Conservation (phyloP, 257 asterid genomes). For the Solanum sitiens region DNA sequence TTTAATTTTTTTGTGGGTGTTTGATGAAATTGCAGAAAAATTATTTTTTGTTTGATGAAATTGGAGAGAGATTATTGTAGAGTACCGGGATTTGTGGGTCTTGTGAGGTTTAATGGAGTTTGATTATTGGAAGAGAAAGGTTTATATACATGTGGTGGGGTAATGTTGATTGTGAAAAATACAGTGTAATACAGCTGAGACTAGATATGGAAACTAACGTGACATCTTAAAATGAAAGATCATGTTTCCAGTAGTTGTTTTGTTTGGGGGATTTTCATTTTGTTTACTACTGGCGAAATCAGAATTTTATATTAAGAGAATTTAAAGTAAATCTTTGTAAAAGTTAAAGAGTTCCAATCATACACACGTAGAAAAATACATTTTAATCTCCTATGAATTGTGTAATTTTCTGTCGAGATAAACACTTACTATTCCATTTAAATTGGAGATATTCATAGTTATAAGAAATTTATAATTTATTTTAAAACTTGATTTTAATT, state of each 20-base stretch:
- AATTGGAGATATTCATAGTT: neutral
- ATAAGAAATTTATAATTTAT: no score
- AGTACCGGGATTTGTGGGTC: neutral
- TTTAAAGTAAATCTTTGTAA: no score
- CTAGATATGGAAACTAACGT: neutral
- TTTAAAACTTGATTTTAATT: no score
- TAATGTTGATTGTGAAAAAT: neutral
- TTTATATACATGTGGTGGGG: neutral
- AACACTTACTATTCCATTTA: neutral
- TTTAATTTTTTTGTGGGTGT: neutral
- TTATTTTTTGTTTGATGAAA: neutral
- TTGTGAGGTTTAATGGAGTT: neutral
- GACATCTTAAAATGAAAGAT: neutral
- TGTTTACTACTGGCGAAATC: no score
- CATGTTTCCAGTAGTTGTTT: neutral
- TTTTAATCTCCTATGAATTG: neutral
- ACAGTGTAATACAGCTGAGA: neutral
- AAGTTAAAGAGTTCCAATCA: no score
- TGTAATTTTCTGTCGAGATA: neutral
- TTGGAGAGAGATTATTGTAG: neutral
- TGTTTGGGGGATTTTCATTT: neutral
- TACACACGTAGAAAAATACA: no score
- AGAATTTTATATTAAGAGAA: no score
- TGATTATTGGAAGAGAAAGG: neutral
- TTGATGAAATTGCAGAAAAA: neutral